phyloP scores from a whole-genome alignment of 2,329 filamentous ascomycete genomes.

The Hypocrella siamensis region DNA sequence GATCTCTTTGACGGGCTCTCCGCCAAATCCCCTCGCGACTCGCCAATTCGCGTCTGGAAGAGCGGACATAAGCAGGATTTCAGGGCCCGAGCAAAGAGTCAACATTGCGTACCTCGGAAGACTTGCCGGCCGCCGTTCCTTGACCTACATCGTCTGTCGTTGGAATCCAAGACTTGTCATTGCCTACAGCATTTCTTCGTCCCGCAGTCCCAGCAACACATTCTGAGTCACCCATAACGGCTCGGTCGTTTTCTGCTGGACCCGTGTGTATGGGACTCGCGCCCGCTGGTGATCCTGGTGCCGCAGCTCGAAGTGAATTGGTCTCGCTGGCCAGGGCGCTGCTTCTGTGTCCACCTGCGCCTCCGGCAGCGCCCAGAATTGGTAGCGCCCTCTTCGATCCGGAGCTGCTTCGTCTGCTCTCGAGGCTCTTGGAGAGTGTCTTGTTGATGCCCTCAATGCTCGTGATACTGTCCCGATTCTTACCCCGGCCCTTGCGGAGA shows the following conservation, averaged over 20 bases:
- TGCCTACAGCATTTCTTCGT: not conserved
- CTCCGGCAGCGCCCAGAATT: constrained; percentile 27
- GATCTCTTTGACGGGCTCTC: constrained; percentile 32
- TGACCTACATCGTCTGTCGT: not conserved
- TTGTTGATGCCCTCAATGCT: constrained; percentile 61
- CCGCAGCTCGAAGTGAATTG: constrained; percentile 36
- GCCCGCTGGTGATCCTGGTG: constrained; percentile 23
- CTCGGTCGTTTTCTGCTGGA: constrained; percentile 9
- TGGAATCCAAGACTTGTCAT: not conserved
- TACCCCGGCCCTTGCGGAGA: constrained; percentile 26
- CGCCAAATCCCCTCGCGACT: constrained; percentile 22
- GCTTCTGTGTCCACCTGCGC: constrained; percentile 27
- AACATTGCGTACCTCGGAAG: constrained; percentile 37
- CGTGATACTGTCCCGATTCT: constrained; percentile 28
- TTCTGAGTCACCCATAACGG: constrained; percentile 7
- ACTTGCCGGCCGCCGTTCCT: constrained; percentile 5
- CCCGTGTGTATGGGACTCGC: constrained; percentile 24
- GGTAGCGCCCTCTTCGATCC: constrained; percentile 63
- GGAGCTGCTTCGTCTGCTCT: constrained; percentile 79
- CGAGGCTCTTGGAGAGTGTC: constrained; percentile 72
- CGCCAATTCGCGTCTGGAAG: constrained; percentile 11
- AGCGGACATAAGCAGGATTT: constrained; percentile 8
- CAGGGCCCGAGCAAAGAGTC: constrained; percentile 35
- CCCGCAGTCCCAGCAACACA: not conserved
- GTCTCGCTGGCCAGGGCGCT: constrained; percentile 42